A percentile compares a stretch with the other conserved stretches of the same genome.
Conservation (phyloP, 768 basidiomycete genomes). For the Amanita jacksonii region DNA sequence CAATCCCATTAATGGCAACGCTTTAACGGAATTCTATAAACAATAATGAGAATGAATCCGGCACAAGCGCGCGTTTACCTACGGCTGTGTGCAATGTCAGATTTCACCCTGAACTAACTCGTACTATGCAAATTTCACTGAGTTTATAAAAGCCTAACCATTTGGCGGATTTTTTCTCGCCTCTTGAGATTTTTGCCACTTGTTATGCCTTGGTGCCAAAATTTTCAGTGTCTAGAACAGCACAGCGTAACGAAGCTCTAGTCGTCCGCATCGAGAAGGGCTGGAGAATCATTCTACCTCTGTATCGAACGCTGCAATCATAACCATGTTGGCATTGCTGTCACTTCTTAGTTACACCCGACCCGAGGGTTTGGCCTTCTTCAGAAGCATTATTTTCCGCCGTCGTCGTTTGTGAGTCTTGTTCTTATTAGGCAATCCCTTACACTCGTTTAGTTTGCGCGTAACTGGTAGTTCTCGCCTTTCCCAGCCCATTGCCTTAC, state of each 20-base stretch:
- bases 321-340: conserved; percentile 25
- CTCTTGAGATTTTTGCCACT: background rate
- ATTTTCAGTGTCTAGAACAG: conserved; percentile 38
- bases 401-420: conserved; percentile 38
- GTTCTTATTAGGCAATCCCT: background rate
- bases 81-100: background rate
- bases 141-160: conserved; percentile 1
- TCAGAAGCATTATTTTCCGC: conserved; percentile 34
- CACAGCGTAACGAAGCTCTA: conserved; percentile 41
- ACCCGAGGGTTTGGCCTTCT: conserved; percentile 23
- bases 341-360: conserved; percentile 21
- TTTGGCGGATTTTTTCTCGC: background rate
- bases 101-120: background rate
- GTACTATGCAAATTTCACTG: background rate
- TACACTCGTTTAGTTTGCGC: conserved; percentile 26
- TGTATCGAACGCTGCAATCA: conserved; percentile 32
- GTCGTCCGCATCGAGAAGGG: no score
- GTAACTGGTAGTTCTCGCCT: conserved; percentile 29
- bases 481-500: background rate
- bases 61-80: no score
- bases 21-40: no score
- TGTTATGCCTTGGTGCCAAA: conserved; percentile 31
- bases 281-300: no score
- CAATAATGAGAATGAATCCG: no score
- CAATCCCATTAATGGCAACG: no score